These are phyloP conservation scores for Magnusiomyces tetraspermus DNA, from an alignment of 1,139 yeast species.

Conservation along the genomic window DNA sequence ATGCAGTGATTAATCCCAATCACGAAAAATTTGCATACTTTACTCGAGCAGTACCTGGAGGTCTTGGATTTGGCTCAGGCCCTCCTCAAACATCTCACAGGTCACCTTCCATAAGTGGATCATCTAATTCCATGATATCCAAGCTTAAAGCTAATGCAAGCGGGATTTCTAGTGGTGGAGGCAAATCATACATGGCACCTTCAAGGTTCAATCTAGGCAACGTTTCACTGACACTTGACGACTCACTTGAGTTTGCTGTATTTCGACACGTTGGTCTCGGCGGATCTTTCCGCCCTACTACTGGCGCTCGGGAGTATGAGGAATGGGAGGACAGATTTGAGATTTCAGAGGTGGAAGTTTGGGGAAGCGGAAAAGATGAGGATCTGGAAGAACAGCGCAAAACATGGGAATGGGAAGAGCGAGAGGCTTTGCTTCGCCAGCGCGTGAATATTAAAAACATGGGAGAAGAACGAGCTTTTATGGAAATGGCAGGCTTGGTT, in stretches of 20 bases:
- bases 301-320: conserved; percentile 20
- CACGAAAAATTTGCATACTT: conserved; percentile 28
- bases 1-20: conserved; percentile 16
- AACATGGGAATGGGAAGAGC: conserved; percentile 87
- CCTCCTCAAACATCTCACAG: conserved; percentile 21
- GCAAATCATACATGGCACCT: background rate
- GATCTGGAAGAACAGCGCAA: conserved; percentile 52
- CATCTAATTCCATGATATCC: background rate
- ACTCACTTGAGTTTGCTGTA: conserved; percentile 67
- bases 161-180: background rate
- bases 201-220: conserved; percentile 40
- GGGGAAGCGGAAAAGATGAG: conserved; percentile 79
- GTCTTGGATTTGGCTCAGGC: conserved; percentile 67
- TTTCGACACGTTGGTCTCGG: conserved; percentile 60
- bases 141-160: too few species aligned
- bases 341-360: conserved; percentile 72
- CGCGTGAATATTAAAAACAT: conserved; percentile 53
- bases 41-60: conserved; percentile 40
- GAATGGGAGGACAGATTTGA: conserved; percentile 64
- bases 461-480: conserved; percentile 75
- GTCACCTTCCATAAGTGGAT: background rate
- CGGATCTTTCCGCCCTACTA: conserved; percentile 36
- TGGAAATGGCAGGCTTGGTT: conserved; percentile 85
- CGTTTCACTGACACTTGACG: conserved; percentile 69
- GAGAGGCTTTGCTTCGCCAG: conserved; percentile 72